Evolutionary conservation across 768 basidiomycete genomes (phyloP), one percentile per base, ranked within the genome.

Genomic region (Mycena galericulata): DNA sequence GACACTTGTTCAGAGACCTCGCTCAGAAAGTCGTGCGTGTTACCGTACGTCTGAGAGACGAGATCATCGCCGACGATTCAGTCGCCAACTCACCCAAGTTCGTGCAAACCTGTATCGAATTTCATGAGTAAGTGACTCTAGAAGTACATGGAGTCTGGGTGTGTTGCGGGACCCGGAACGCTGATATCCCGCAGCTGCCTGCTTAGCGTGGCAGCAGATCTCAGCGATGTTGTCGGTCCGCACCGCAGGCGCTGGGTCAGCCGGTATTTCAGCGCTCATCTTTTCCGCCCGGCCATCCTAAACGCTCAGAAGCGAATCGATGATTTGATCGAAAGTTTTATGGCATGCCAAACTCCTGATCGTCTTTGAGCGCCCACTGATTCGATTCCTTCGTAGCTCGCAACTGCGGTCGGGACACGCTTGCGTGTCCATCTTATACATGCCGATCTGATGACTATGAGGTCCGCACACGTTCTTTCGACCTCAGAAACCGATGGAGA

Each of bases 91-190:
- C 47, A 32, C 34, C 34, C 34, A 34, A 26, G 24, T 62, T 62
- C 30, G 22, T 62, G 11, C 60, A 62, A 41, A 49, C 49, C 10
- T 62, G 60, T 49, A 7, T 22, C n/a, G 24, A 50, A 50, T 51
- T 62, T 51, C 36, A 34, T 27, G 60, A 62, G 60, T 62, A n/a
- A 50, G 60, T 59, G n/a, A n/a, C n/a, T n/a, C n/a, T n/a, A n/a
- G n/a, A n/a, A 32, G 29, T 17, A 15, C 18, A 62, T 26, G 27
- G 36, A 49, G 14, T 36, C 14, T 6, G 14, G 34, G 34, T 53
- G 15, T 3, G 32, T 34, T 20, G 50, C 18, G 4, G 29, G 3
- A 34, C 41, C 26, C 50, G 24, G 17, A 15, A 30, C 11, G 30
- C 49, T 51, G 38, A 62, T 41, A 43, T 20, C 24, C 49, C 22